These are phyloP conservation scores for Neopestalotiopsis sp. DNA, from an alignment of 2,329 filamentous ascomycete species.

Conservation along the genomic window DNA sequence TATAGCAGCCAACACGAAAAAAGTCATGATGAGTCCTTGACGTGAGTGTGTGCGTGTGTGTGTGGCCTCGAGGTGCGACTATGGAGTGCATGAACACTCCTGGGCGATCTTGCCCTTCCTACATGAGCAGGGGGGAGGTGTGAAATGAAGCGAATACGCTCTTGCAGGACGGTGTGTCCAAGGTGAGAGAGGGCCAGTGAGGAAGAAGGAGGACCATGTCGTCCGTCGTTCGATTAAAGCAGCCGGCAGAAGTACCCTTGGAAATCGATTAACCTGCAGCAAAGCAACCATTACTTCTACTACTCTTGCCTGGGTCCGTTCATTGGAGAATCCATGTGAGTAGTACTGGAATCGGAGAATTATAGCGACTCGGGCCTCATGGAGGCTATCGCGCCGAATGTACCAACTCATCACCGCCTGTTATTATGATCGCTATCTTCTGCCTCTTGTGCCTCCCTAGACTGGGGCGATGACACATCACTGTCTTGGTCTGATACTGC, in stretches of 20 bases:
- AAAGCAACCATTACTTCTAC: neutral
- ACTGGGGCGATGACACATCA: neutral
- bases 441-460: neutral
- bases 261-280: neutral
- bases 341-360: neutral
- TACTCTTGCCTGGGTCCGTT: neutral
- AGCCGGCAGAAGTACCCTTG: neutral
- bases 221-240: neutral
- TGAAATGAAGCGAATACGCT: neutral
- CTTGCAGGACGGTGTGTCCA: neutral
- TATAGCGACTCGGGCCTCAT: neutral
- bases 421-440: neutral
- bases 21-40: neutral
- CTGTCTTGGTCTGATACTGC: constrained; percentile 4
- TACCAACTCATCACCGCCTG: neutral
- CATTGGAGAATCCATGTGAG: neutral
- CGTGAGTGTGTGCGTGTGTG: neutral
- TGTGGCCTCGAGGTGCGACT: neutral
- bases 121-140: neutral
- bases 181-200: neutral
- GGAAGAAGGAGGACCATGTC: neutral
- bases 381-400: neutral
- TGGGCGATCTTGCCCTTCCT: neutral
- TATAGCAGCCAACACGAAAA: neutral
- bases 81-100: neutral